Evolutionary conservation across 1,139 yeast genomes (phyloP).

Genomic region (Lodderomyces pseudojiufengensis): DNA sequence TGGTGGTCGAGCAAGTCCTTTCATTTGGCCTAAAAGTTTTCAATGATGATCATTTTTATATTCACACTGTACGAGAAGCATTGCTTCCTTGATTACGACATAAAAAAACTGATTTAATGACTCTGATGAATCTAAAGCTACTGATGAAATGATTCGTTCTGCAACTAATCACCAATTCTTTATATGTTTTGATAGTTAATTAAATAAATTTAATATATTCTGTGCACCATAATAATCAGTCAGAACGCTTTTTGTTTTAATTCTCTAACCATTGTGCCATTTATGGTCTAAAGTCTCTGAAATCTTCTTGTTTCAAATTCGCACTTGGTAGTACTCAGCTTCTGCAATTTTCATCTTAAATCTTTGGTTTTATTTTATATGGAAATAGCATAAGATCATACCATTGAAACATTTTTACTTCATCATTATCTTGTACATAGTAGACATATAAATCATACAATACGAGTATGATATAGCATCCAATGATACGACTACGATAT

Average conservation of each 20-base stretch:
- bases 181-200: too few relatives aligned
- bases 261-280: too few relatives aligned
- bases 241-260: too few relatives aligned
- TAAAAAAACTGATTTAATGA: constrained; percentile 74
- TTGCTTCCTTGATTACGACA: constrained; percentile 47
- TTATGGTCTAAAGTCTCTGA: too few relatives aligned
- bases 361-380: too few relatives aligned
- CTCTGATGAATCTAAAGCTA: constrained; percentile 43
- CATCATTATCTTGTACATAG: constrained; percentile 2
- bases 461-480: constrained; percentile 3
- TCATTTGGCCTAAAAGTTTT: constrained; percentile 10
- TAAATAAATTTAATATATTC: not conserved
- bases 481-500: constrained; percentile 4
- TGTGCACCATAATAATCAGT: too few relatives aligned
- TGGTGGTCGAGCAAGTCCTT: constrained; percentile 1
- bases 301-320: too few relatives aligned
- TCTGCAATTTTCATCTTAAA: constrained; percentile 3
- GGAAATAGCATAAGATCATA: too few relatives aligned
- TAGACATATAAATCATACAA: constrained; percentile 2
- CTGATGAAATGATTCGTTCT: not conserved
- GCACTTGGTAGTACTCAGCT: too few relatives aligned
- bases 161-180: too few relatives aligned
- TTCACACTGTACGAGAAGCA: constrained; percentile 65
- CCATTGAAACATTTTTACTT: too few relatives aligned
- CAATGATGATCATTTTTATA: constrained; percentile 51